phyloP scores from a whole-genome alignment of 176 grass and related monocot genomes.

The Eleusine indica region DNA sequence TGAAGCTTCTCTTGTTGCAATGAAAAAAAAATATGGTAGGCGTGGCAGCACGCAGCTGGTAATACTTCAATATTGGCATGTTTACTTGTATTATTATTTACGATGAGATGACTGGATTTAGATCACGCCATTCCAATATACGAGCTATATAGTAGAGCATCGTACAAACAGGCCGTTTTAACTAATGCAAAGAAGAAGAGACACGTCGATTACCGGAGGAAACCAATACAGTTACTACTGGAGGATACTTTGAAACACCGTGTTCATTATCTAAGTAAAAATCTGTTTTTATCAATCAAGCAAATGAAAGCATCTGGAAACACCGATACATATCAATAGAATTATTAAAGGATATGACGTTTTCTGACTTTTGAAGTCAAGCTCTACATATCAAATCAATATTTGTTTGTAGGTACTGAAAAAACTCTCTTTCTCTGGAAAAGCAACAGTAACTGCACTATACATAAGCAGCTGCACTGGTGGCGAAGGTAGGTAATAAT shows the following conservation, averaged over 20 bases:
- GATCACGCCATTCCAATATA: neutral
- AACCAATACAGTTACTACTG: neutral
- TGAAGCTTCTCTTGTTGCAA: neutral
- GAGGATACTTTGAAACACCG: too few species aligned
- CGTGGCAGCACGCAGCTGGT: neutral
- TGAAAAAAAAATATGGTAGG: neutral
- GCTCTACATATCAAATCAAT: too few species aligned
- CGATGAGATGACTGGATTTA: neutral
- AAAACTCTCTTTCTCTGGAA: too few species aligned
- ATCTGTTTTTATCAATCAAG: too few species aligned
- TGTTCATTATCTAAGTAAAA: too few species aligned
- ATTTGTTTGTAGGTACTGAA: too few species aligned
- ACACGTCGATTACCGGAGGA: neutral
- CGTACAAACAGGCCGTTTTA: conserved; percentile 2
- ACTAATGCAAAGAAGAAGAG: conserved; percentile 18
- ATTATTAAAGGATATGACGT: neutral
- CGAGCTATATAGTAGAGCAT: neutral
- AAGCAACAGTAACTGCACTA: too few species aligned
- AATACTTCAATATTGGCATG: neutral
- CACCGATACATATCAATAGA: too few species aligned
- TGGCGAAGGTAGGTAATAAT: too few species aligned
- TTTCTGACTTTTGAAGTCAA: neutral
- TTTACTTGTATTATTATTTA: neutral
- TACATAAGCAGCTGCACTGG: too few species aligned
- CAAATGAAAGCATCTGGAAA: too few species aligned